These are phyloP conservation scores for Ormosia emarginata DNA, from an alignment of 306 rosid genomes.

Conservation along the genomic window DNA sequence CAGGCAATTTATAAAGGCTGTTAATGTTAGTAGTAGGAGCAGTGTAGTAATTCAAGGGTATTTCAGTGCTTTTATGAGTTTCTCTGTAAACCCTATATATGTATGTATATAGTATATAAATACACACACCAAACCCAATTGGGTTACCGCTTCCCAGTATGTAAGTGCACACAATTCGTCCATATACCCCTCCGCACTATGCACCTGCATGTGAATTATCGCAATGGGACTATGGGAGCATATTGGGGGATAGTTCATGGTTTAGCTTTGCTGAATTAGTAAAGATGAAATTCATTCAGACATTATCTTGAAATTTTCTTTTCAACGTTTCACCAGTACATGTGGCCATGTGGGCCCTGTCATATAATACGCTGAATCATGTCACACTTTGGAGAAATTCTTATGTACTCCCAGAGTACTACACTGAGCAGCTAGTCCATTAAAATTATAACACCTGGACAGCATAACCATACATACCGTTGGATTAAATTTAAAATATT, in stretches of 20 bases:
- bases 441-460: background rate
- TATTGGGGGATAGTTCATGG: too few relatives aligned
- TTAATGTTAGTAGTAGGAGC: background rate
- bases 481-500: background rate
- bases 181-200: background rate
- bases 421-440: background rate
- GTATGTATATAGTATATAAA: background rate
- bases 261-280: too few relatives aligned
- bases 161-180: background rate
- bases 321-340: too few relatives aligned
- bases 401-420: background rate
- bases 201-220: too few relatives aligned
- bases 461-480: background rate
- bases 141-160: slow-evolving; percentile 1
- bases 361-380: background rate
- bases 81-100: background rate
- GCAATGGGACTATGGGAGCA: too few relatives aligned
- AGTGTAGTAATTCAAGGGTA: background rate
- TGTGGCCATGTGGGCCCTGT: background rate
- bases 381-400: background rate
- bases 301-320: too few relatives aligned
- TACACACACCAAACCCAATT: background rate
- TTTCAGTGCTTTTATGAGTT: background rate
- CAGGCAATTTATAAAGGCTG: background rate
- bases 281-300: too few relatives aligned